These are phyloP conservation scores for Xylariaceae sp. DNA, from an alignment of 2,329 filamentous ascomycete species.

Conservation along the genomic window DNA sequence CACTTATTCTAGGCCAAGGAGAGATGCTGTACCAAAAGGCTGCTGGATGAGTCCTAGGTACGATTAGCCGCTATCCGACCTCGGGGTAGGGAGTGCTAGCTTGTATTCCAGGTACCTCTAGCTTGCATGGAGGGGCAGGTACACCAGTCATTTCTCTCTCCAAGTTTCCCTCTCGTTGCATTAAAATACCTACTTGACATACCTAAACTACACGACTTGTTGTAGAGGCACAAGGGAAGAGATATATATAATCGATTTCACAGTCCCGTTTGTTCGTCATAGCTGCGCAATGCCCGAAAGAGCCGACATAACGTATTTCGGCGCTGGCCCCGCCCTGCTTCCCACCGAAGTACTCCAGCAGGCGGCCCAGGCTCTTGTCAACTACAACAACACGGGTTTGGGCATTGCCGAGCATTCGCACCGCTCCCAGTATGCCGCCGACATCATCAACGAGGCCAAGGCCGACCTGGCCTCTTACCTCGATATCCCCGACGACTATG, in stretches of 20 bases:
- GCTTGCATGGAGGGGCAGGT: not conserved
- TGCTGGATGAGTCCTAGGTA: no score
- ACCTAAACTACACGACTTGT: no score
- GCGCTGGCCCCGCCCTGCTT: conserved; percentile 78
- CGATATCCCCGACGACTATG: conserved; percentile 79
- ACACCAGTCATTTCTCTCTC: not conserved
- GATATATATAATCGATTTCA: no score
- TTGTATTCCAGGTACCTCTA: not conserved
- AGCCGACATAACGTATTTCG: conserved; percentile 56
- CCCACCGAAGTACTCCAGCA: conserved; percentile 74
- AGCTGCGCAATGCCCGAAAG: conserved; percentile 13
- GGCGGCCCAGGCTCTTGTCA: conserved; percentile 70
- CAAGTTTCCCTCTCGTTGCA: no score
- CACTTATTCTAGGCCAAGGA: no score
- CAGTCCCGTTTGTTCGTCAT: no score
- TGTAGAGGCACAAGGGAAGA: no score
- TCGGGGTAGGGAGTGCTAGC: conserved; percentile 15
- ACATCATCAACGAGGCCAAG: conserved; percentile 75
- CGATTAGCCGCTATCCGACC: conserved; percentile 16
- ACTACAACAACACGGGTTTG: conserved; percentile 75
- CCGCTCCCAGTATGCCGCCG: conserved; percentile 69
- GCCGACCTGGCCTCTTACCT: conserved; percentile 66
- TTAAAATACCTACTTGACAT: no score
- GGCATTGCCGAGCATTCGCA: conserved; percentile 89
- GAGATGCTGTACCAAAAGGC: no score